A percentile compares a stretch with the other conserved stretches of the same genome.
Evolutionary conservation across 2,329 filamentous ascomycete species (phyloP).

Genomic region (Aureobasidium sp.): DNA sequence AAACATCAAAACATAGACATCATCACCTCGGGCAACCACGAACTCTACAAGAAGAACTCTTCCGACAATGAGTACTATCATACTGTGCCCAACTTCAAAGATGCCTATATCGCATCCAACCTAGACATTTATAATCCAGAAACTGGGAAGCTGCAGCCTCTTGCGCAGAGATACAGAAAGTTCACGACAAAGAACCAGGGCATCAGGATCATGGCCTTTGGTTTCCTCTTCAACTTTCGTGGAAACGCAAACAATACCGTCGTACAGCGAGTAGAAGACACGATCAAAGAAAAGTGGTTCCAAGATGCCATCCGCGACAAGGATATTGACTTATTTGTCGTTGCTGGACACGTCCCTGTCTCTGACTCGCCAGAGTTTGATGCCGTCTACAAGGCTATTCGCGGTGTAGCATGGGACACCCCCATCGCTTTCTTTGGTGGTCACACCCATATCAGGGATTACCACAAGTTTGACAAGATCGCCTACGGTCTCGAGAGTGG

Average conservation of each 20-base stretch:
- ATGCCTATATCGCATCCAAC: slow-evolving; percentile 83
- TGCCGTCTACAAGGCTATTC: slow-evolving; percentile 69
- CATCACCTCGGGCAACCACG: slow-evolving; percentile 86
- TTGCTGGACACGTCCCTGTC: slow-evolving; percentile 78
- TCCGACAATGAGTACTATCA: slow-evolving; percentile 69
- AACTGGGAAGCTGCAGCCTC: slow-evolving; percentile 63
- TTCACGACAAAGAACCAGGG: slow-evolving; percentile 88
- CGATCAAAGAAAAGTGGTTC: slow-evolving; percentile 83
- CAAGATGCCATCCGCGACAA: slow-evolving; percentile 70
- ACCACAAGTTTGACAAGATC: slow-evolving; percentile 68
- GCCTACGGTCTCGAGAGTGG: slow-evolving; percentile 79
- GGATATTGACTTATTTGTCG: slow-evolving; percentile 78
- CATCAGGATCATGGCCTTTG: slow-evolving; percentile 78
- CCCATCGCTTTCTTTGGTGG: slow-evolving; percentile 91
- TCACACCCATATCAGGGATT: slow-evolving; percentile 83
- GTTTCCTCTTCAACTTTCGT: slow-evolving; percentile 91
- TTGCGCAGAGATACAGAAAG: slow-evolving; percentile 77
- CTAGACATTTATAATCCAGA: slow-evolving; percentile 75
- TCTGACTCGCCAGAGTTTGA: slow-evolving; percentile 69
- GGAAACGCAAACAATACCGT: slow-evolving; percentile 86
- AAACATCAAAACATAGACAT: slow-evolving; percentile 76
- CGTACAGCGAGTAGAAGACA: slow-evolving; percentile 71
- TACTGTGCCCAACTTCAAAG: slow-evolving; percentile 76
- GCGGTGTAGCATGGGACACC: slow-evolving; percentile 67
- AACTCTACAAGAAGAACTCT: slow-evolving; percentile 77